Evolutionary conservation across 108 stramenopile genomes (phyloP), one percentile per base, ranked within the genome.

Genomic region (Licmophora abbreviata): DNA sequence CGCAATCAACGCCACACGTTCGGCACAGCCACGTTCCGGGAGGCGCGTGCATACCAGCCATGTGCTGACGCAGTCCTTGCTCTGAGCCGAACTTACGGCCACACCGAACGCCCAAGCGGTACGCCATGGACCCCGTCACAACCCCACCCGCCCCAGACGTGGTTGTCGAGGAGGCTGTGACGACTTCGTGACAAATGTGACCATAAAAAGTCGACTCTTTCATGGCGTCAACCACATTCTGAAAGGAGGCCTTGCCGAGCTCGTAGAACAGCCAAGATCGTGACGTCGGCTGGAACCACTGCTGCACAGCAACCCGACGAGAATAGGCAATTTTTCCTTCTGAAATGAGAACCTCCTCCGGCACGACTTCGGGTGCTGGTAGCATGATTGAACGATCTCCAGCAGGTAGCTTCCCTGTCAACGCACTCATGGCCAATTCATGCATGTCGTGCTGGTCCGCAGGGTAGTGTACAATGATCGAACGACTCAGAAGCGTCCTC

Each of bases 1-100:
- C 68, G 41, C 90, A 92, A 53, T 92, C 90, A 15, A 42, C 63
- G 27, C 79, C 76, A 56, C 90, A 92, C 28, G 61, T 81, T 9
- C 83, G 68, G 47, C 90, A 92, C 18, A 87, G 68, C 90, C 90
- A 92, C 17, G 90, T 87, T 54, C 83, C 83, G 3, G 85, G 83
- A 29, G 85, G 85, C 4, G 90, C 90, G 54, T 92, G 90, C 2
- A 63, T 64, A 12, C 82, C 68, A 21, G 73, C 66, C 24, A 79
- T 71, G 42, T 92, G 90, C 51, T 87, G 85, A 33, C 79, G 73
- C 30, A 92, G 60, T 10, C 81, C 82, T 45, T 73, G 77, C 51
- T 92, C 90, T 18, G 77, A 85, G 22, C 74, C 71, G 56, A 92
- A 92, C n/a, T 58, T 61, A 26, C 83, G 66, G 31, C 83, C 81